Evolutionary conservation across 2,329 filamentous ascomycete species (phyloP), one percentile per base, ranked within the genome.

Genomic region (Diatrype stigma): DNA sequence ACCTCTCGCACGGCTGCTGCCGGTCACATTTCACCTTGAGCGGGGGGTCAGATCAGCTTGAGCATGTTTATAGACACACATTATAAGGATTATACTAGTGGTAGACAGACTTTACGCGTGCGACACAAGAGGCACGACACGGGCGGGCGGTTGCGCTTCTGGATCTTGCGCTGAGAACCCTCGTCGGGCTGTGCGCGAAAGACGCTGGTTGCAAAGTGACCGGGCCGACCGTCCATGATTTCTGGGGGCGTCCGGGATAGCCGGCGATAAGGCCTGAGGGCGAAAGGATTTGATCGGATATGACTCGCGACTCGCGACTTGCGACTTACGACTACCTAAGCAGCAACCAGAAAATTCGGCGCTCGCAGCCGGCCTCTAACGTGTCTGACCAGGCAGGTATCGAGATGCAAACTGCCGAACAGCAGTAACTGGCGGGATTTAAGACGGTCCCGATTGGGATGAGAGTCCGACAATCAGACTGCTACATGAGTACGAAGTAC

Each of bases 11-110:
- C n/a, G 70, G 70, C 42, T 67, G 60, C 47, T 67, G 62, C 35
- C 70, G 67, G 51, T 72, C 69, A 57, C 70, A 73, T 66, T 71
- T 72, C 44, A 69, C 63, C 60, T 63, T 64, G 47, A 34, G 22
- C 37, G 23, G 48, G 42, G 42, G 47, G 38, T 52, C 51, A 42
- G 56, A 49, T 35, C 51, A 42, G 42, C 23, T 14, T 44, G 10
- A 42, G 48, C 22, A 14, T 45, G 45, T 50, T 46, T 52, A 53
- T 52, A 49, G 16, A 50, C 32, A 47, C 14, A 34, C 30, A 14
- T 32, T 38, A 23, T 47, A 47, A 48, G 35, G 34, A 44, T 21
- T 12, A 30, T 30, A 30, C 6, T 30, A 10, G 26, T 44, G 42
- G n/a, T 52, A n/a, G n/a, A 64, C 62, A 61, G 44, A 66, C 65